Evolutionary conservation across 2,329 filamentous ascomycete genomes (phyloP).

Genomic region (Dothistroma septosporum): DNA sequence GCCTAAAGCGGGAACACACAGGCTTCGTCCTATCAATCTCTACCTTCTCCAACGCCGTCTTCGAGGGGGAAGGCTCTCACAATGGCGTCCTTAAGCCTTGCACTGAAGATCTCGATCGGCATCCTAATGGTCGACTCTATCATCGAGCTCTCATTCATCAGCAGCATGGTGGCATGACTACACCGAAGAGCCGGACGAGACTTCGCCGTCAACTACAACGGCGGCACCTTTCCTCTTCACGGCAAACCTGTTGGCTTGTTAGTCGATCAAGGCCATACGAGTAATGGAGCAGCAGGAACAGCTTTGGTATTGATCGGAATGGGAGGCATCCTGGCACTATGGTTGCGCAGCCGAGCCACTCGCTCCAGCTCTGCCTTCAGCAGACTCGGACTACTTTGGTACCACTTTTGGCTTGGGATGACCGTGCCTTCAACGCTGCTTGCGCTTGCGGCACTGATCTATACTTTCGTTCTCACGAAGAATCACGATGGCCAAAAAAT

Average conservation of each 20-base stretch:
- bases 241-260: slow-evolving; percentile 40
- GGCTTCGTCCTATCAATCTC: too few relatives aligned
- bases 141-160: slow-evolving; percentile 29
- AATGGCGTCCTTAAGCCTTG: slow-evolving; percentile 12
- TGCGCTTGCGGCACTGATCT: slow-evolving; percentile 26
- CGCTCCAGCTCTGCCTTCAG: slow-evolving; percentile 1
- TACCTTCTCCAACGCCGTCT: too few relatives aligned
- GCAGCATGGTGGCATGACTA: slow-evolving; percentile 30
- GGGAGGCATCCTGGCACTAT: slow-evolving; percentile 26
- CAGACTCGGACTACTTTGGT: slow-evolving; percentile 7
- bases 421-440: slow-evolving; percentile 24
- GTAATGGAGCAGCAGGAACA: slow-evolving; percentile 32
- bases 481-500: slow-evolving; percentile 24
- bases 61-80: background rate
- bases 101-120: slow-evolving; percentile 17
- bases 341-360: slow-evolving; percentile 15
- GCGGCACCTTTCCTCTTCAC: slow-evolving; percentile 34
- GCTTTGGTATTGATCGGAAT: slow-evolving; percentile 31
- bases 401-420: slow-evolving; percentile 27
- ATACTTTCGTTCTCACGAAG: slow-evolving; percentile 27
- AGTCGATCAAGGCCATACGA: slow-evolving; percentile 30
- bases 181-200: slow-evolving; percentile 24
- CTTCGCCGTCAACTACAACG: slow-evolving; percentile 22
- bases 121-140: slow-evolving; percentile 27
- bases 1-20: too few relatives aligned